Conservation (phyloP, 75 land plant species). For the Ceratopteris richardii region DNA sequence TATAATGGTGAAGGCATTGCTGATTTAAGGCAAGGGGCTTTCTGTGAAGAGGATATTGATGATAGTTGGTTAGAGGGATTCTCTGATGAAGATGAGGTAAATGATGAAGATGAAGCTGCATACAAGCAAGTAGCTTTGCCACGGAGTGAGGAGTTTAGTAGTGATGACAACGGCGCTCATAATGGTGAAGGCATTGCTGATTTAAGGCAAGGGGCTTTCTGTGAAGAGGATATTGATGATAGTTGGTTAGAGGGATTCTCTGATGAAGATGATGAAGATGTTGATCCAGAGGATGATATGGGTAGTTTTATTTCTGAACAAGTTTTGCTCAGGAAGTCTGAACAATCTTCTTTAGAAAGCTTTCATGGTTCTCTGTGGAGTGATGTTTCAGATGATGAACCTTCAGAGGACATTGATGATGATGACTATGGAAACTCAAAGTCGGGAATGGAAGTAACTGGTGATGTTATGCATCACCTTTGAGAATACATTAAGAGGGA, state of each 20-base stretch:
- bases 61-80: not conserved
- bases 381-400: not conserved
- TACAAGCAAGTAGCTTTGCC: no score
- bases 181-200: not conserved
- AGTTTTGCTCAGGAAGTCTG: not conserved
- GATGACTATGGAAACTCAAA: not conserved
- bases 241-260: not conserved
- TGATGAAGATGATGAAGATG: constrained; percentile 1
- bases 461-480: no score
- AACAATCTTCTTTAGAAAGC: not conserved
- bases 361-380: not conserved
- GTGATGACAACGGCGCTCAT: constrained; percentile 11
- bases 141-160: not conserved
- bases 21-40: not conserved
- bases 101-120: constrained; percentile 4
- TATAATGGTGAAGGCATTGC: not conserved
- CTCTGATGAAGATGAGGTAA: not conserved
- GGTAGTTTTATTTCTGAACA: not conserved
- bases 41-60: not conserved
- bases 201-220: not conserved
- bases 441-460: not conserved
- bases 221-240: not conserved
- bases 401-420: not conserved
- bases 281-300: not conserved
- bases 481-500: no score